These are phyloP conservation scores for Daucus carota DNA, from an alignment of 129 eudicot species.

Conservation along the genomic window DH1_v3.0 NC_030383.2:43002501-43003000, in stretches of 20 bases:
- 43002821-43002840: not conserved
- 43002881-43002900: conserved; percentile 7
- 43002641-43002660: not conserved
- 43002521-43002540: not conserved
- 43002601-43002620: too few relatives aligned
- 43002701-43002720: not conserved
- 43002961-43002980: not conserved
- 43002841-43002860: not conserved
- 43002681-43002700: not conserved
- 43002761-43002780: not conserved
- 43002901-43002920: not conserved
- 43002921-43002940: conserved; percentile 2
- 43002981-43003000: not conserved
- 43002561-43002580: not conserved
- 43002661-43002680: too few relatives aligned
- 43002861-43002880: not conserved
- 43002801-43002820: not conserved
- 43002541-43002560: not conserved
- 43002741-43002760: not conserved
- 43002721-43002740: not conserved
- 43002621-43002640: not conserved
- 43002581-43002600: not conserved
- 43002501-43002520: too few relatives aligned
- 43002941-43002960: conserved; percentile 1
- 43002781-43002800: not conserved